Percentiles rank a stretch among this genome's conserved stretches.
Conservation (phyloP, 768 basidiomycete genomes). For the Sarcodon aspratus region DNA sequence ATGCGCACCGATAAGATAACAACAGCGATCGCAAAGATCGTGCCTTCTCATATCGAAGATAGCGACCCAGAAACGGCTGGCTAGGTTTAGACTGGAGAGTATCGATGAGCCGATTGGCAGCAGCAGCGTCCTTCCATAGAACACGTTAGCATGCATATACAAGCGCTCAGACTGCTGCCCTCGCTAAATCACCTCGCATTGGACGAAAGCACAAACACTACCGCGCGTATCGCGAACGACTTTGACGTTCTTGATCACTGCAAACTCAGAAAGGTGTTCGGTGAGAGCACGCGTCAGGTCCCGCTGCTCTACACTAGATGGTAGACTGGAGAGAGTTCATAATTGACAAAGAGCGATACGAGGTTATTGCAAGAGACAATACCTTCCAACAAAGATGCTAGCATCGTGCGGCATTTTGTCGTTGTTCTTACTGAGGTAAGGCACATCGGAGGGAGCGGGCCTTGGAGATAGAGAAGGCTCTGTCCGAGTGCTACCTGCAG, state of each 20-base stretch:
- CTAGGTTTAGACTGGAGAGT: constrained; percentile 43
- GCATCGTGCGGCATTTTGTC: constrained; percentile 59
- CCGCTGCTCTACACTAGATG: constrained; percentile 50
- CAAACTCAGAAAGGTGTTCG: constrained; percentile 56
- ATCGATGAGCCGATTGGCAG: constrained; percentile 48
- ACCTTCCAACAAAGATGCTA: constrained; percentile 83
- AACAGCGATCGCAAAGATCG: constrained; percentile 65
- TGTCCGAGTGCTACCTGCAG: constrained; percentile 19
- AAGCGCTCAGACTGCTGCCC: not conserved
- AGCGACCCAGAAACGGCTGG: constrained; percentile 60
- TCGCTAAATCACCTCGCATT: constrained; percentile 50
- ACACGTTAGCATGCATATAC: constrained; percentile 1
- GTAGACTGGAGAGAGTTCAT: constrained; percentile 37
- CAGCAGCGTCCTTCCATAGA: constrained; percentile 35
- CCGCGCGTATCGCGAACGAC: constrained; percentile 60
- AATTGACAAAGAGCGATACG: constrained; percentile 1
- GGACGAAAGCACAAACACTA: constrained; percentile 76
- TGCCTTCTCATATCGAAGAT: constrained; percentile 68
- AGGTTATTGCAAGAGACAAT: constrained; percentile 4
- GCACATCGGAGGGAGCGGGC: not conserved
- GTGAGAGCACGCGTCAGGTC: constrained; percentile 52
- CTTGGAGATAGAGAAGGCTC: constrained; percentile 6
- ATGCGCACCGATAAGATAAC: constrained; percentile 58
- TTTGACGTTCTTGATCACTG: constrained; percentile 54
- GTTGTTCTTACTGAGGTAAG: constrained; percentile 2